phyloP scores from a whole-genome alignment of 1,284 basidiomycete species.

The Trichosporon coremiiforme region DNA sequence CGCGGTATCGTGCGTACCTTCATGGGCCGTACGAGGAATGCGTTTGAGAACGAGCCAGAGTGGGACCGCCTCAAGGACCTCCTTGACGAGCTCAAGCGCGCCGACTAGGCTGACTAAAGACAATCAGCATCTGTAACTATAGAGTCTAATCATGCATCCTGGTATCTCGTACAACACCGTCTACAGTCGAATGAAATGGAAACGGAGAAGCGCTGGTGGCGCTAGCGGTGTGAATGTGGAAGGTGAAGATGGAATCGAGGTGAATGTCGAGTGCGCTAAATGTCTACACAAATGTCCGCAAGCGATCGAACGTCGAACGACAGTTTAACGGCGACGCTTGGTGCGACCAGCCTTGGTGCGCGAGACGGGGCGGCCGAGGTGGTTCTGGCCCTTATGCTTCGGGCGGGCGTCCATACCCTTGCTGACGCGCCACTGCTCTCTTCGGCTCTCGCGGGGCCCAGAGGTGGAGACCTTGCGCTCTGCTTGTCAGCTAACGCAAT shows the following conservation, averaged over 20 bases:
- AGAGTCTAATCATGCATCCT: constrained; percentile 26
- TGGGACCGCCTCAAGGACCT: constrained; percentile 69
- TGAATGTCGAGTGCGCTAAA: neutral
- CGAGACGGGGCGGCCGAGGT: constrained; percentile 40
- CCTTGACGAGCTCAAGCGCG: constrained; percentile 56
- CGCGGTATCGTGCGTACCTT: constrained; percentile 86
- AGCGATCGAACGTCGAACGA: neutral
- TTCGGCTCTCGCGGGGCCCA: constrained; percentile 48
- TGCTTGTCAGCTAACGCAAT: constrained; percentile 17
- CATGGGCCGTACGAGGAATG: constrained; percentile 65
- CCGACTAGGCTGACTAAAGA: constrained; percentile 21
- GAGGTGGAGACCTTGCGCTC: constrained; percentile 54
- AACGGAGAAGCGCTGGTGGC: constrained; percentile 4
- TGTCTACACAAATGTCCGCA: neutral
- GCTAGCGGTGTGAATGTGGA: neutral
- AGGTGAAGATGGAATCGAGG: neutral
- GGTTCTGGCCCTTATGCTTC: constrained; percentile 46
- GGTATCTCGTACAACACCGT: constrained; percentile 26
- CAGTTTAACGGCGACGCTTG: constrained; percentile 35
- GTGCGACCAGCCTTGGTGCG: constrained; percentile 47
- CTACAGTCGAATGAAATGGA: constrained; percentile 10
- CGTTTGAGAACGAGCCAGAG: constrained; percentile 82
- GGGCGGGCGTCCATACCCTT: constrained; percentile 53
- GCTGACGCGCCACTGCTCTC: constrained; percentile 54
- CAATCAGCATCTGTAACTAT: constrained; percentile 21